Evolutionary conservation across 805 yeast genomes (phyloP).

Genomic region (Cyberlindnera petersonii): DNA sequence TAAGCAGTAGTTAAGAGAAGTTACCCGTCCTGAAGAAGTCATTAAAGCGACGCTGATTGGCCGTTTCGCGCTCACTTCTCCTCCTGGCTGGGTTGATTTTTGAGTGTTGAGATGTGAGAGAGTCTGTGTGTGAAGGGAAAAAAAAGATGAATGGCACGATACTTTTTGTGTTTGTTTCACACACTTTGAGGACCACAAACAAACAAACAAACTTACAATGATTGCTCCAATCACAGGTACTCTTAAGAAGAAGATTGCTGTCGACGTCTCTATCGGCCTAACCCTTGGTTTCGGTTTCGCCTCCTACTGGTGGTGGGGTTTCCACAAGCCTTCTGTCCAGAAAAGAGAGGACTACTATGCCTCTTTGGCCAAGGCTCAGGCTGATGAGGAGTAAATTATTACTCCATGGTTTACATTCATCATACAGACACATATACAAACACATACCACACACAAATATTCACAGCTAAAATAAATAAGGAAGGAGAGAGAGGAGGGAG

Average conservation of each 20-base stretch:
- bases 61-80: conserved; percentile 6
- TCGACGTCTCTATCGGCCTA: conserved; percentile 73
- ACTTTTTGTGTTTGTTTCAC: not conserved
- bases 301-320: conserved; percentile 78
- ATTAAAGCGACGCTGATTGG: conserved; percentile 20
- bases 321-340: conserved; percentile 70
- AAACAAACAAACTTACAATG: conserved; percentile 39
- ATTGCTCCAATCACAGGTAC: conserved; percentile 85
- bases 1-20: conserved; percentile 1
- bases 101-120: no score
- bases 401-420: not conserved
- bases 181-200: conserved; percentile 1
- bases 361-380: conserved; percentile 26
- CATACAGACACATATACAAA: conserved; percentile 1
- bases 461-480: not conserved
- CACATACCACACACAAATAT: not conserved
- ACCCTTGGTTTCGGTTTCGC: conserved; percentile 59
- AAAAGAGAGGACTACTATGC: conserved; percentile 81
- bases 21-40: conserved; percentile 7
- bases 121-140: no score
- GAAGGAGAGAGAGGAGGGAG: not conserved
- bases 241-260: conserved; percentile 72
- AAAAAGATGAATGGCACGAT: conserved; percentile 3
- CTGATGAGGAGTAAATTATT: conserved; percentile 14
- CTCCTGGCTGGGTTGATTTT: no score